These are phyloP conservation scores for Coffea eugenioides DNA, from an alignment of 257 asterid genomes.

Conservation along the genomic window DNA sequence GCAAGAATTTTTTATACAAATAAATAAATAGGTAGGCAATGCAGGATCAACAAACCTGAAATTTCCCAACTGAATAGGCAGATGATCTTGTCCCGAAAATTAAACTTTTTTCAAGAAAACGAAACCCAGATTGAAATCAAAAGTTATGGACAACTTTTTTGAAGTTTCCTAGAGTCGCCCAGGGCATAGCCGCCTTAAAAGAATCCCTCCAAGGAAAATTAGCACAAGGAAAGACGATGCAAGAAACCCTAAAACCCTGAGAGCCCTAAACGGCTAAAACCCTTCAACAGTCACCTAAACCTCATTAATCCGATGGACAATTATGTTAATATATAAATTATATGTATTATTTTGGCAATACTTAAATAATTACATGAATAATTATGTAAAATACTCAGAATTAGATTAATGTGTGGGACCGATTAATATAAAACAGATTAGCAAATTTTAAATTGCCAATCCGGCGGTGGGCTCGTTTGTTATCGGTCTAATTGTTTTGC, in stretches of 20 bases:
- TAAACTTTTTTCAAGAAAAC: neutral
- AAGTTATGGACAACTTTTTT: neutral
- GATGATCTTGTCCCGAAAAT: neutral
- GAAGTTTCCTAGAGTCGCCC: neutral
- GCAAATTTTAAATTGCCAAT: neutral
- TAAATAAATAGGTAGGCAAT: neutral
- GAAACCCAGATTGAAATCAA: neutral
- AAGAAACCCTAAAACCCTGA: slow-evolving; percentile 8
- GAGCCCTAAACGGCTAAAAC: slow-evolving; percentile 1
- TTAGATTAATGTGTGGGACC: neutral
- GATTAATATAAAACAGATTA: neutral
- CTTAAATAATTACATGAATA: neutral
- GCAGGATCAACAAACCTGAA: neutral
- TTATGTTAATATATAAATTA: neutral
- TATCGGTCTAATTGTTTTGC: neutral
- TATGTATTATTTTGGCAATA: neutral
- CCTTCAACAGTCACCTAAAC: slow-evolving; percentile 2
- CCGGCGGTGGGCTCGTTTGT: neutral
- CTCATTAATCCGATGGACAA: neutral
- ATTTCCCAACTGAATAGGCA: neutral
- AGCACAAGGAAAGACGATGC: neutral
- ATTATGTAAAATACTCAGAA: neutral
- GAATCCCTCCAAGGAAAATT: neutral
- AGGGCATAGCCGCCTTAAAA: neutral
- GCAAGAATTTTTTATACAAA: neutral